Evolutionary conservation across 2,329 filamentous ascomycete species (phyloP), one percentile per base, ranked within the genome.

Genomic region (Alternaria angustiovoidea): DNA sequence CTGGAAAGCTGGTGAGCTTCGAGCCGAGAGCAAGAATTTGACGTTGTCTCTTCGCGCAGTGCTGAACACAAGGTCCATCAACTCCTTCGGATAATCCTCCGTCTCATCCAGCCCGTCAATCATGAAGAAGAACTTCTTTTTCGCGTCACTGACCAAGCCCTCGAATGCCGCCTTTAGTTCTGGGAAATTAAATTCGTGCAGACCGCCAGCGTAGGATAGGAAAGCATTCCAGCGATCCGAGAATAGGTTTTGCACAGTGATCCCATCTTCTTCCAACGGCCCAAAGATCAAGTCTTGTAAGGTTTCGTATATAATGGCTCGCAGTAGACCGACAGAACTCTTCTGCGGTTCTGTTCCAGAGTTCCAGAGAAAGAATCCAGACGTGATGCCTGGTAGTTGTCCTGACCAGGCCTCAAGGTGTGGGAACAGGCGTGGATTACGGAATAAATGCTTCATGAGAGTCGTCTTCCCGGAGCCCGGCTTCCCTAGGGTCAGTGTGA

Each of bases 391-490:
- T 0, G 71, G 70, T 5, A 61, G 49, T 6, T 63, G 53, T 7
- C 71, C 71, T n/a, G 73, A 75, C 72, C 74, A 76, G 8, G 67
- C 62, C 48, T 74, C 71, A 16, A 74, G 51, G 20, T 67, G 64
- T 14, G 69, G 65, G 43, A 71, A 74, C 9, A 72, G 51, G 3
- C 58, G 60, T 46, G 66, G 58, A 39, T 75, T 73, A 14, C 69
- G 70, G 51, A 75, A 73, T 3, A 73, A 52, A 36, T 78, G 77
- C 20, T 80, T 78, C 71, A 83, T 82, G 2, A 84, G 71, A 0
- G 81, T 83, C 0, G 81, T 83, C 60, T 84, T 84, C 0, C 82
- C 82, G 0, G 80, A 80, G 0, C 82, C 82, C 3, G 82, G 78
- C 34, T 83, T 71, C 12, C 73, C 68, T 70, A 32, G 20, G 7